Evolutionary conservation across 352 stramenopile species (phyloP).

Genomic region (Pythium utonaiense): DNA sequence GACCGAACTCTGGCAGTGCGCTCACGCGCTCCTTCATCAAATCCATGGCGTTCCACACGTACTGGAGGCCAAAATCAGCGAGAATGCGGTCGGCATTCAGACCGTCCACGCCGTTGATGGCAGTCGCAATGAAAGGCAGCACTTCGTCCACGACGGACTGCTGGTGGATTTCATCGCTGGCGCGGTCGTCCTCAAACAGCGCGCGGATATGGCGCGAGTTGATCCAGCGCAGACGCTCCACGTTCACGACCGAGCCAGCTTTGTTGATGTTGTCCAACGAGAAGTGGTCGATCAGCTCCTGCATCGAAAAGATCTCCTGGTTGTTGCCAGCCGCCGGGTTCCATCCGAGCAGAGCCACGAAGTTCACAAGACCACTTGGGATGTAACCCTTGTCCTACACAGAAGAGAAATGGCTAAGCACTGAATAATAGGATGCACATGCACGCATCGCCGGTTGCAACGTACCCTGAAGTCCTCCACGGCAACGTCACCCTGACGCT

Average conservation of each 20-base stretch:
- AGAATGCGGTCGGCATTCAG: constrained; percentile 35
- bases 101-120: constrained; percentile 32
- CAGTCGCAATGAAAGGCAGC: constrained; percentile 56
- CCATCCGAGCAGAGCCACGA: constrained; percentile 97
- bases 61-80: constrained; percentile 53
- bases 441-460: no score
- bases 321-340: constrained; percentile 94
- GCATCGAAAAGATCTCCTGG: constrained; percentile 95
- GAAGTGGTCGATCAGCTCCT: constrained; percentile 88
- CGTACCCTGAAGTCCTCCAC: constrained; percentile 95
- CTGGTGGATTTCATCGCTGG: constrained; percentile 36
- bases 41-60: constrained; percentile 72
- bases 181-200: constrained; percentile 56
- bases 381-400: constrained; percentile 92
- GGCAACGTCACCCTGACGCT: constrained; percentile 96
- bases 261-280: constrained; percentile 88
- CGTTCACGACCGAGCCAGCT: constrained; percentile 83
- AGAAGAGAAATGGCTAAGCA: not conserved
- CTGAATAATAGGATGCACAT: no score
- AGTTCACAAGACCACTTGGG: constrained; percentile 96
- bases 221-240: constrained; percentile 85
- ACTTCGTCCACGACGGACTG: constrained; percentile 51
- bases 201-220: constrained; percentile 85
- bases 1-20: constrained; percentile 73
- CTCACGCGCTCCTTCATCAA: constrained; percentile 87